phyloP scores from a whole-genome alignment of 352 stramenopile genomes.

The Elongisporangium prolatum region DNA sequence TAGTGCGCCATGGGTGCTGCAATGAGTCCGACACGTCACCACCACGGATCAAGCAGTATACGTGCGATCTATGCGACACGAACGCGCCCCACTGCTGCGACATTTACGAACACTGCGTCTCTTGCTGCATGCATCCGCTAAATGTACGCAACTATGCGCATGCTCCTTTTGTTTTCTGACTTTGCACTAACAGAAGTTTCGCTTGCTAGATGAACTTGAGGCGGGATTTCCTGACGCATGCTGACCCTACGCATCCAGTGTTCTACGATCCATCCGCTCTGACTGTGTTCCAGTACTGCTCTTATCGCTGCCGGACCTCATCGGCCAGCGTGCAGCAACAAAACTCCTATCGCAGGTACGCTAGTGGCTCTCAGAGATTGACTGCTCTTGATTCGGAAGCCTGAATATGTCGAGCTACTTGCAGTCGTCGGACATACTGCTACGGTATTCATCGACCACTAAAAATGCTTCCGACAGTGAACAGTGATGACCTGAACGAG shows the following conservation, averaged over 20 bases:
- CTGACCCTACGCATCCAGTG: constrained; percentile 52
- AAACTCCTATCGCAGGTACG: constrained; percentile 71
- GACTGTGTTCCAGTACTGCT: constrained; percentile 68
- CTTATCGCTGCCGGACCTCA: constrained; percentile 68
- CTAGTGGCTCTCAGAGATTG: neutral
- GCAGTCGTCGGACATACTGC: constrained; percentile 50
- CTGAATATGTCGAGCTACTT: neutral
- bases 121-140: constrained; percentile 75
- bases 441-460: constrained; percentile 65
- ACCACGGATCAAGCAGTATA: constrained; percentile 52
- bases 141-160: constrained; percentile 33
- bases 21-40: constrained; percentile 45
- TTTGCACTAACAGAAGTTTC: neutral
- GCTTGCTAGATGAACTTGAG: constrained; percentile 38
- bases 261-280: constrained; percentile 48
- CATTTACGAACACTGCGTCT: constrained; percentile 66
- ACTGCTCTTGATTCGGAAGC: too few species aligned
- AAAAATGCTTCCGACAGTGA: constrained; percentile 55
- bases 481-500: constrained; percentile 51
- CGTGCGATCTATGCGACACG: constrained; percentile 59
- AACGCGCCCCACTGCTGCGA: constrained; percentile 67
- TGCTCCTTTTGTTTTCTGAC: neutral
- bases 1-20: constrained; percentile 42
- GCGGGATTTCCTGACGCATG: constrained; percentile 55
- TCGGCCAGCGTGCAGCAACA: constrained; percentile 73